phyloP scores from a whole-genome alignment of 2,329 filamentous ascomycete genomes.

The Chaetomiaceae sp. region DNA sequence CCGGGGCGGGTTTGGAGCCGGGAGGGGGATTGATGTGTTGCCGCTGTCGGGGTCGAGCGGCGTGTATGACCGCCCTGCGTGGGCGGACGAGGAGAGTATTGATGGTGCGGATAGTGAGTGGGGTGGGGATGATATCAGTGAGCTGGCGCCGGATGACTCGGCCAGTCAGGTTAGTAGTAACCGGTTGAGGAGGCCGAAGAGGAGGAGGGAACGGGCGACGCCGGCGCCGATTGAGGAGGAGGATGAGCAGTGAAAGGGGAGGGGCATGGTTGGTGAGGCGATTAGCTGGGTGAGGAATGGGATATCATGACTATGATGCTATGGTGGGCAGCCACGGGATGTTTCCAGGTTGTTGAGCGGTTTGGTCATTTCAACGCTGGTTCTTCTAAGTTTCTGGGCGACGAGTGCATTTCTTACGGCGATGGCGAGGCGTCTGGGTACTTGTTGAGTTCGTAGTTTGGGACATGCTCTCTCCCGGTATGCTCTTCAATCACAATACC shows the following conservation, averaged over 20 bases:
- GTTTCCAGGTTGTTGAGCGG: not conserved
- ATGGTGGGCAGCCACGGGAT: not conserved
- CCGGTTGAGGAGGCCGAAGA: constrained; percentile 61
- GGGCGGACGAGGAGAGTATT: constrained; percentile 38
- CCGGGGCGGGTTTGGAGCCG: constrained; percentile 32
- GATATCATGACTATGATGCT: not conserved
- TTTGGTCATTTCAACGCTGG: not conserved
- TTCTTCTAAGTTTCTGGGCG: not conserved
- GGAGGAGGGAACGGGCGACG: constrained; percentile 64
- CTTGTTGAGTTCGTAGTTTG: not conserved
- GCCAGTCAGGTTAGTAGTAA: constrained; percentile 77
- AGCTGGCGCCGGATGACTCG: constrained; percentile 71
- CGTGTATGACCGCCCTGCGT: constrained; percentile 44
- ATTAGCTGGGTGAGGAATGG: not conserved
- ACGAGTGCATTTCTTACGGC: not conserved
- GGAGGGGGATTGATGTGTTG: constrained; percentile 49
- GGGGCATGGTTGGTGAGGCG: not conserved
- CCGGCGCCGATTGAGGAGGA: constrained; percentile 69
- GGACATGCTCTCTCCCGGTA: no score
- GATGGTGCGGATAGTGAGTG: constrained; percentile 56
- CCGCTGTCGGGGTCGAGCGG: constrained; percentile 45
- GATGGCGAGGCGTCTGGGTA: not conserved
- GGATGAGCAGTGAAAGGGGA: constrained; percentile 42
- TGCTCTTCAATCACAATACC: no score
- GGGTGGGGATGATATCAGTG: constrained; percentile 50